Percentiles rank a stretch among this genome's conserved stretches.
Conservation (phyloP, 2,329 filamentous ascomycete species). For the Diaporthe caulivora region DNA sequence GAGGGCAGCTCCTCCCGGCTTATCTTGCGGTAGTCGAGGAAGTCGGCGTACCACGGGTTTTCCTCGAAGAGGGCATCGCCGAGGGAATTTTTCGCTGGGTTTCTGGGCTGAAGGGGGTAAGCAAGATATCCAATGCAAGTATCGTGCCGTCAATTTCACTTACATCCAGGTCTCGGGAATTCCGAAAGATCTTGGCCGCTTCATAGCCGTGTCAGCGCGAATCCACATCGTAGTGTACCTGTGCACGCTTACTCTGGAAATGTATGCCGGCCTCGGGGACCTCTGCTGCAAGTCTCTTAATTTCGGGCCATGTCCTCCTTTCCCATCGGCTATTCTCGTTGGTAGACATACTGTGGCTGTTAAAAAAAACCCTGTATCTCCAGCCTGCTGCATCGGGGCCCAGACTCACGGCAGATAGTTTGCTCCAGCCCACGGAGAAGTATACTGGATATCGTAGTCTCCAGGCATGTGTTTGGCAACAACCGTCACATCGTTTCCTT, state of each 20-base stretch:
- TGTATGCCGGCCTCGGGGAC: slow-evolving; percentile 85
- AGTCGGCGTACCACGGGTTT: slow-evolving; percentile 79
- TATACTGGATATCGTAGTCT: slow-evolving; percentile 92
- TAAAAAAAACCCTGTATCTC: slow-evolving; percentile 37
- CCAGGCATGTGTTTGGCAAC: slow-evolving; percentile 89
- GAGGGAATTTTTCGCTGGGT: slow-evolving; percentile 59
- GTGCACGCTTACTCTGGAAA: slow-evolving; percentile 69
- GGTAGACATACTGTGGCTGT: slow-evolving; percentile 56
- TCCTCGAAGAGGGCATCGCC: slow-evolving; percentile 72
- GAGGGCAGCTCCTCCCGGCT: slow-evolving; percentile 68
- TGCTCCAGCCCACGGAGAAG: slow-evolving; percentile 89
- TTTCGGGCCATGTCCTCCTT: slow-evolving; percentile 72
- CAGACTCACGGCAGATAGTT: slow-evolving; percentile 79
- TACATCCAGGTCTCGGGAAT: slow-evolving; percentile 70
- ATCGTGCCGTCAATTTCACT: not conserved
- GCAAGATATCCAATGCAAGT: not conserved
- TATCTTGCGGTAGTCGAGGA: slow-evolving; percentile 79
- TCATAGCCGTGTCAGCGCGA: not conserved
- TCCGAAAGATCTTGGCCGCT: slow-evolving; percentile 64
- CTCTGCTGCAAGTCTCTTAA: slow-evolving; percentile 70
- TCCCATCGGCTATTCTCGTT: slow-evolving; percentile 67
- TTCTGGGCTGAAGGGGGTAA: not conserved
- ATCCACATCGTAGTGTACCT: not conserved
- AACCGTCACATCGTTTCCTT: slow-evolving; percentile 55
- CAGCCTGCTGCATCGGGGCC: slow-evolving; percentile 12